These are phyloP conservation scores for Hydnum rufescens DNA, from an alignment of 768 basidiomycete genomes.

Conservation along the genomic window DNA sequence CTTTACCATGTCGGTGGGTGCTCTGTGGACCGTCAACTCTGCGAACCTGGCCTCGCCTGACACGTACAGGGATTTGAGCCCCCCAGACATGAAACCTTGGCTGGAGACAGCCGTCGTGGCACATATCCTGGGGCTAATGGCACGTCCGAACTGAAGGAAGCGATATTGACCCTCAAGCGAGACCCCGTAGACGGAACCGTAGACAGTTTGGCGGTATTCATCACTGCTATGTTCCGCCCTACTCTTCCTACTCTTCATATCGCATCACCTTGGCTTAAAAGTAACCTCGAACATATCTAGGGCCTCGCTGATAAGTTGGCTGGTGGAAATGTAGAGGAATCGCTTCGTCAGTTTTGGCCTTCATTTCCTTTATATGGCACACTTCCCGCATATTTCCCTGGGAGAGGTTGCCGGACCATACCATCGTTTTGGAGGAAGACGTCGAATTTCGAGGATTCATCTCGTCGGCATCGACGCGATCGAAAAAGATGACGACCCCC, in stretches of 20 bases:
- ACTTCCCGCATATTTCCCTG: conserved; percentile 51
- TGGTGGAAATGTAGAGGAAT: neutral
- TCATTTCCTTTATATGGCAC: conserved; percentile 46
- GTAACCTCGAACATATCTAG: conserved; percentile 28
- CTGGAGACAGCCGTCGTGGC: conserved; percentile 45
- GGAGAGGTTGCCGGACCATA: conserved; percentile 35
- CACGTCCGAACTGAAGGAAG: conserved; percentile 29
- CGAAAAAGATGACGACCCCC: too few relatives aligned
- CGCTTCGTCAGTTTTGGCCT: conserved; percentile 36
- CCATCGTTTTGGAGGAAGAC: conserved; percentile 68
- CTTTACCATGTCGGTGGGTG: conserved; percentile 55
- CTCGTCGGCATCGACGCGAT: conserved; percentile 32
- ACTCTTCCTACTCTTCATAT: conserved; percentile 75
- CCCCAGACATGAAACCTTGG: conserved; percentile 14
- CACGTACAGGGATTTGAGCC: neutral
- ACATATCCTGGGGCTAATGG: conserved; percentile 51
- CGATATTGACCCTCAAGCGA: conserved; percentile 25
- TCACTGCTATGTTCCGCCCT: conserved; percentile 71
- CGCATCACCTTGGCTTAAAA: conserved; percentile 72
- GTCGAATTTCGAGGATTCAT: conserved; percentile 71
- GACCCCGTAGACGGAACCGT: conserved; percentile 20
- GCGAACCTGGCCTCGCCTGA: neutral
- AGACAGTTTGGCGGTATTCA: conserved; percentile 42
- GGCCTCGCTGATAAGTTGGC: neutral
- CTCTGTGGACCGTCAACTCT: conserved; percentile 49